Evolutionary conservation across 2,329 filamentous ascomycete species (phyloP).

Genomic region (Penicillium fuscoglaucum): DNA sequence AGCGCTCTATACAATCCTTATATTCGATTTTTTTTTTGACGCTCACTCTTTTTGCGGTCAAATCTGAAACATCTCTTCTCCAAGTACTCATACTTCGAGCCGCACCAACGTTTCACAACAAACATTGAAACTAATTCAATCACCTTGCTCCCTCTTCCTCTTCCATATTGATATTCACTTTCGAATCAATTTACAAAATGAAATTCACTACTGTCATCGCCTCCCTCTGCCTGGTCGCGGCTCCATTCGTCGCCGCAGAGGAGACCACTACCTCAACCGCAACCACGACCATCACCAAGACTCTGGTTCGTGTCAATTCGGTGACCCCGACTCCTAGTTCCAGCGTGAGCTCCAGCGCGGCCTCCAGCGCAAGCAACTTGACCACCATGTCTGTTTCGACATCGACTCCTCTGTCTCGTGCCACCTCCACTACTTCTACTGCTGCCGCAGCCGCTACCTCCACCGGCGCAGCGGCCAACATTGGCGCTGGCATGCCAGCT

Average conservation of each 20-base stretch:
- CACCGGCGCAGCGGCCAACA: constrained; percentile 22
- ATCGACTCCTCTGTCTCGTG: constrained; percentile 22
- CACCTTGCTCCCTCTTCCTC: constrained; percentile 1
- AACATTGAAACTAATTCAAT: background rate
- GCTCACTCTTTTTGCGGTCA: constrained; percentile 30
- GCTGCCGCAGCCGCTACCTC: constrained; percentile 17
- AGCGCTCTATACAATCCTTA: constrained; percentile 33
- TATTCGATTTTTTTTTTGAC: constrained; percentile 16
- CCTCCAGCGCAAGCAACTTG: constrained; percentile 4
- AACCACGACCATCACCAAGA: constrained; percentile 45
- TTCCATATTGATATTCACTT: background rate
- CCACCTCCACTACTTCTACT: constrained; percentile 15
- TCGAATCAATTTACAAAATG: constrained; percentile 30
- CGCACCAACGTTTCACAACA: background rate
- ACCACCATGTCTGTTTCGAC: constrained; percentile 20
- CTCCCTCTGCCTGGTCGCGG: constrained; percentile 37
- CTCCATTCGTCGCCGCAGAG: constrained; percentile 33
- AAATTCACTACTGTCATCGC: constrained; percentile 37
- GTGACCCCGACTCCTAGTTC: constrained; percentile 30
- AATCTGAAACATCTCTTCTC: constrained; percentile 11
- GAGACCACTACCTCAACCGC: constrained; percentile 32
- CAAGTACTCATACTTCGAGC: constrained; percentile 1
- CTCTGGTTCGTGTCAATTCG: constrained; percentile 47
- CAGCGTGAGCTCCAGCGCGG: background rate
- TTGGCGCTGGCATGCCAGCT: constrained; percentile 30